These are phyloP conservation scores for Dendrobium catenatum DNA, from an alignment of 106 monocot genomes.

Conservation along the genomic window DNA sequence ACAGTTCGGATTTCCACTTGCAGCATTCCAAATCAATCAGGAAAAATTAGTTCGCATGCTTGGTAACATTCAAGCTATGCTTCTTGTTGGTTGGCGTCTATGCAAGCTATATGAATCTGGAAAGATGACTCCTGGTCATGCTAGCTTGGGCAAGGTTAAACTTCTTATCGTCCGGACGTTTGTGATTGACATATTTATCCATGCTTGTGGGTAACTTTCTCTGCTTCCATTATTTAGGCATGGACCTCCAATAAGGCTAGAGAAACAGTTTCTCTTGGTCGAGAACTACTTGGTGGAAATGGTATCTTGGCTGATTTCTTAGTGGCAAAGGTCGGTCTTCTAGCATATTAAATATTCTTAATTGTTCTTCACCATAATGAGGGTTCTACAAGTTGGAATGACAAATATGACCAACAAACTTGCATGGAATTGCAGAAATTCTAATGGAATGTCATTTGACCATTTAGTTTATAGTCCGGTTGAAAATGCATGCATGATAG, in stretches of 20 bases:
- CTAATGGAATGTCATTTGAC: no score
- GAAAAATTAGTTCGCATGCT: conserved; percentile 54
- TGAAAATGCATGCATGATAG: no score
- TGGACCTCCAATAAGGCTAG: conserved; percentile 73
- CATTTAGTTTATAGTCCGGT: no score
- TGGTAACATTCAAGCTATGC: conserved; percentile 93
- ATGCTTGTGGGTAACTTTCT: background rate
- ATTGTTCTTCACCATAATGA: background rate
- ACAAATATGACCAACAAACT: no score
- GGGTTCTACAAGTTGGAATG: background rate
- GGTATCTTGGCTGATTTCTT: conserved; percentile 50
- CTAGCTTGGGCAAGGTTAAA: conserved; percentile 79
- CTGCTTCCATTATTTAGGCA: conserved; percentile 35
- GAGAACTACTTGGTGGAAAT: conserved; percentile 84
- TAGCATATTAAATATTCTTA: background rate
- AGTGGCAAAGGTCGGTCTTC: no score
- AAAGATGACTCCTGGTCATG: conserved; percentile 90
- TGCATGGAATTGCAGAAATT: no score
- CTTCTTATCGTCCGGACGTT: background rate
- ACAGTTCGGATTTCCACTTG: conserved; percentile 83
- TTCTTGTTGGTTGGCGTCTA: conserved; percentile 89
- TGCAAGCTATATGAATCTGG: conserved; percentile 93
- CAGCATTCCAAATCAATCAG: conserved; percentile 85
- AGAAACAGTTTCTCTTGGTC: conserved; percentile 68
- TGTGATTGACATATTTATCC: no score